Base-by-base conservation (phyloP, 2,329 filamentous ascomycete species). In the Pyrenophora tritici-repentis region DNA sequence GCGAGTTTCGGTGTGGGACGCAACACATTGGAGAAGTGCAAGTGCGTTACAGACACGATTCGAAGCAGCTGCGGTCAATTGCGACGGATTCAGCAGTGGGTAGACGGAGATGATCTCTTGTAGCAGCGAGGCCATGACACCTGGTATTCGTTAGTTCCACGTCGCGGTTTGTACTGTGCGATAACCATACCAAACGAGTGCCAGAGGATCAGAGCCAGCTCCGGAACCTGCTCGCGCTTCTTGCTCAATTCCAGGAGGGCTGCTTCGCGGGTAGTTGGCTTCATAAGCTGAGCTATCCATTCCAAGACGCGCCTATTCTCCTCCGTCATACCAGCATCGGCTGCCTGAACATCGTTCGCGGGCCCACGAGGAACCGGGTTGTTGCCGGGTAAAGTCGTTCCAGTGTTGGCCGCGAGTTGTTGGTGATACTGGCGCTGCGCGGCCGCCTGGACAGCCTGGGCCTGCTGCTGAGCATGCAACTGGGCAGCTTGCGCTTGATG, bases 41-140 rank as follows among this genome's bases (percentile, higher is more conserved):
- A 99, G 83, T 32, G 94, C 94, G 75, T 99, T 99, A 79, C 94
- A 99, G 51, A 99, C 94, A 60, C 94, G 83, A 78, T 99, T 99
- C 3, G 90, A 96, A 13, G 94, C 93, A n/a, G 94, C 92, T 2
- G 94, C 94, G 6, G 94, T 99, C 66, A 99, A 84, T 77, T 97
- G 93, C 42, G 91, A 97, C 5, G 94, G 94, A 74, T 96, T 99
- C 65, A 99, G 84, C 4, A 99, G 84, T 22, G 91, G 95, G 73
- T 99, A 99, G 47, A 99, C 94, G 9, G 93, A 97, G 71, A 99
- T 99, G 72, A 99, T 99, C 78, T 99, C 94, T 75, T 97, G 93
- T 29, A 97, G 83, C 18, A 99, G 81, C 47, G 91, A 96, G 38
- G 94, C 97, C 94, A 99, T 99, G 69, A 99, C 94, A 67, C 92